A percentile compares a stretch with the other conserved stretches of the same genome.
Conservation (phyloP, 352 stramenopile genomes). For the Pythium phragmiticola region DNA sequence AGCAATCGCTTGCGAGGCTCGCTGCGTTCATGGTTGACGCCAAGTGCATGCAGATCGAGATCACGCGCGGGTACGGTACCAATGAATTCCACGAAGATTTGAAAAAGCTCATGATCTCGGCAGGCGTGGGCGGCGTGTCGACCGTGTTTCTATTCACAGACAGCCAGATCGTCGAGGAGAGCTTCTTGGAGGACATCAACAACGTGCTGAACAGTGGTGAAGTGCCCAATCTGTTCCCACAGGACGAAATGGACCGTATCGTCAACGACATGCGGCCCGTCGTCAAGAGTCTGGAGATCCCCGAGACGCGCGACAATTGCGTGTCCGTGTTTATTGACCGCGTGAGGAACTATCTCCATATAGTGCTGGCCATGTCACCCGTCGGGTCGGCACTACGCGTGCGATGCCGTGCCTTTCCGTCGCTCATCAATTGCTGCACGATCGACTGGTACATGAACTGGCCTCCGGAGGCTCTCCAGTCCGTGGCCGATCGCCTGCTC, state of each 20-base stretch:
- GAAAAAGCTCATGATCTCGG: conserved; percentile 92
- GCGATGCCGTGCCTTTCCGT: conserved; percentile 92
- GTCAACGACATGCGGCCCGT: conserved; percentile 91
- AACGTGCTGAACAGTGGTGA: conserved; percentile 96
- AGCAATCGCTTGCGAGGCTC: conserved; percentile 91
- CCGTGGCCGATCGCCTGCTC: conserved; percentile 88
- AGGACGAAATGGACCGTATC: conserved; percentile 94
- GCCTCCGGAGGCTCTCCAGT: conserved; percentile 90
- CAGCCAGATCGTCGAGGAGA: conserved; percentile 94
- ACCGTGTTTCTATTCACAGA: conserved; percentile 95
- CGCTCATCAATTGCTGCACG: conserved; percentile 95
- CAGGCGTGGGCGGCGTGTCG: conserved; percentile 78
- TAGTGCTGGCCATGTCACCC: conserved; percentile 94
- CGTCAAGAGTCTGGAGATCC: conserved; percentile 82
- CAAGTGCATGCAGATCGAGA: conserved; percentile 92
- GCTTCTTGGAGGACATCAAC: conserved; percentile 96
- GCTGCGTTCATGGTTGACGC: conserved; percentile 91
- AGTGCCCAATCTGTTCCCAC: conserved; percentile 93
- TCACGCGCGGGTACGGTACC: conserved; percentile 88
- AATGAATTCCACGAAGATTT: conserved; percentile 93
- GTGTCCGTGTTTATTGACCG: conserved; percentile 87
- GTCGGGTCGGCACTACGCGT: conserved; percentile 91
- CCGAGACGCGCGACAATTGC: conserved; percentile 92
- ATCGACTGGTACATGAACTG: conserved; percentile 97
- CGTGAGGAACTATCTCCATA: conserved; percentile 92